Evolutionary conservation across 176 grass and related monocot species (phyloP).

Genomic region (Puya raimondii): DNA sequence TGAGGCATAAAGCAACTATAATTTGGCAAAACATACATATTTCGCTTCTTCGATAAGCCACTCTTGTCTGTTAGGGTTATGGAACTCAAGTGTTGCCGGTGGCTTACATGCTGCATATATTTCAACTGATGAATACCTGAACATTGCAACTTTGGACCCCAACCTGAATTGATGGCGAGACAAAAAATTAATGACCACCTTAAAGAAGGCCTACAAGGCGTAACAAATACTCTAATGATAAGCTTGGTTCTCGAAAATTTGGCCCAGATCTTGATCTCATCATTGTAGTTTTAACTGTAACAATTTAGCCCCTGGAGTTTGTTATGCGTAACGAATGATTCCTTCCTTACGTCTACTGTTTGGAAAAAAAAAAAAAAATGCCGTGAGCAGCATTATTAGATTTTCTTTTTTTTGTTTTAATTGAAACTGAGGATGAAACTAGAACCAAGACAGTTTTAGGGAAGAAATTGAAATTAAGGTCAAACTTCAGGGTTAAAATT

Average conservation of each 20-base stretch:
- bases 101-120: conserved; percentile 71
- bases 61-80: conserved; percentile 44
- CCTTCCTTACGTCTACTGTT: no score
- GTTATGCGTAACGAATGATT: no score
- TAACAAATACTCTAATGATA: neutral
- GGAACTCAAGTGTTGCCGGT: conserved; percentile 51
- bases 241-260: neutral
- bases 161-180: conserved; percentile 41
- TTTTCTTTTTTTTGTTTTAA: no score
- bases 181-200: neutral
- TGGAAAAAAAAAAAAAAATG: no score
- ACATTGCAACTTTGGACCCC: conserved; percentile 81
- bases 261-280: neutral
- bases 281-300: no score
- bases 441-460: no score
- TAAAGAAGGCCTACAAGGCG: conserved; percentile 6
- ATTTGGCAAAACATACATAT: conserved; percentile 41
- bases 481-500: no score
- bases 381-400: no score
- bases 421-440: no score
- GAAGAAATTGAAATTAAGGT: no score
- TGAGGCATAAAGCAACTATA: neutral
- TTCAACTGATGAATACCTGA: conserved; percentile 72
- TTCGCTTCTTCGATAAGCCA: conserved; percentile 54
- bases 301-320: no score